Conservation (phyloP, 495 filamentous ascomycete genomes). For the Penicillium parvum region DNA sequence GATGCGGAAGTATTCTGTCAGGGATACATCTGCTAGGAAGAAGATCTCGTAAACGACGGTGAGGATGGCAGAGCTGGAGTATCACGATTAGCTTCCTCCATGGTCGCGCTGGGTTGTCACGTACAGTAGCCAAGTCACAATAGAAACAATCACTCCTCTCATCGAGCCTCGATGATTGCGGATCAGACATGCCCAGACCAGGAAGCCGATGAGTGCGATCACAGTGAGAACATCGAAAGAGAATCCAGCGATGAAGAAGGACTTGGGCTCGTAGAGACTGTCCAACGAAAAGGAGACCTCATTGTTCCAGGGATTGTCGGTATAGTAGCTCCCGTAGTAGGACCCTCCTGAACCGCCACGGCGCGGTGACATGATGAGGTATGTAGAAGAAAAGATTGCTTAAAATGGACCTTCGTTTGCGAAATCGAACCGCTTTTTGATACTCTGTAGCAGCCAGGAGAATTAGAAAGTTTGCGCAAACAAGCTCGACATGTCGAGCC, state of each 20-base stretch:
- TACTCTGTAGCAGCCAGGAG: no score
- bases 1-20: conserved; percentile 22
- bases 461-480: background rate
- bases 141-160: conserved; percentile 5
- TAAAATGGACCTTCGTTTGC: no score
- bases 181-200: conserved; percentile 21
- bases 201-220: conserved; percentile 14
- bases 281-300: background rate
- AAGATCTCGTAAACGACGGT: conserved; percentile 12
- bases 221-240: conserved; percentile 20
- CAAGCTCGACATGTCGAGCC: background rate
- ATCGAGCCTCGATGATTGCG: conserved; percentile 9
- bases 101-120: background rate
- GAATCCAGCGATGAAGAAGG: conserved; percentile 7
- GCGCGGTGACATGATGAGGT: conserved; percentile 6
- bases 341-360: conserved; percentile 13
- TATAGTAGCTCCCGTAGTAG: background rate
- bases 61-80: background rate
- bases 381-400: no score
- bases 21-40: conserved; percentile 10
- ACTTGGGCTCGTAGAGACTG: background rate
- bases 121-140: conserved; percentile 14
- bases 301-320: conserved; percentile 9
- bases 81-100: background rate
- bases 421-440: no score